Evolutionary conservation across 352 stramenopile species (phyloP).

Genomic region (Globisporangium recalcitrans): DNA sequence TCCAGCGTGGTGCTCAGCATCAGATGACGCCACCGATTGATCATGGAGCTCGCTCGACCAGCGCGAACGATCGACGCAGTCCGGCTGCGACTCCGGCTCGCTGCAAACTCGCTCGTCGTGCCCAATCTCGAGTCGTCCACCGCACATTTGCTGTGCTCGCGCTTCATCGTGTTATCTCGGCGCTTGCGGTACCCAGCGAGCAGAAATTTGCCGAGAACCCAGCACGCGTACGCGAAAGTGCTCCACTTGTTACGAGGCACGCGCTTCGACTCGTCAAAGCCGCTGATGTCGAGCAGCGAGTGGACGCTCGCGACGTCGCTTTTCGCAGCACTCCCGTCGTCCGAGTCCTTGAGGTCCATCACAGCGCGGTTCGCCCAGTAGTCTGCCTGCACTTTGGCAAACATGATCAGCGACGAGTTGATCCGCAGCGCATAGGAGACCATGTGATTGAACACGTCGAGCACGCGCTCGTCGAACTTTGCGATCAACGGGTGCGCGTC

Average conservation of each 20-base stretch:
- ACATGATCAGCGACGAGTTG: constrained; percentile 79
- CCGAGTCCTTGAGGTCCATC: constrained; percentile 21
- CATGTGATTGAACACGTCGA: constrained; percentile 56
- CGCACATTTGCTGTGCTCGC: constrained; percentile 7
- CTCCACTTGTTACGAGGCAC: constrained; percentile 71
- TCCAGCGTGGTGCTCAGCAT: constrained; percentile 31
- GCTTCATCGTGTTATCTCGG: constrained; percentile 5
- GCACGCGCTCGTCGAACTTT: constrained; percentile 55
- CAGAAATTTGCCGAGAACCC: constrained; percentile 54
- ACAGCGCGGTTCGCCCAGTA: constrained; percentile 63
- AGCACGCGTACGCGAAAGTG: constrained; percentile 67
- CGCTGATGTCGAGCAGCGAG: constrained; percentile 53
- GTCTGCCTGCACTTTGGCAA: constrained; percentile 73
- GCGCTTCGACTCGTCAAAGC: constrained; percentile 61
- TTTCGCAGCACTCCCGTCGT: constrained; percentile 33
- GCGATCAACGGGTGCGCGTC: constrained; percentile 41
- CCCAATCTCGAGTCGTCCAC: constrained; percentile 11
- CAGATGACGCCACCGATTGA: constrained; percentile 58
- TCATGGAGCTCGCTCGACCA: constrained; percentile 41
- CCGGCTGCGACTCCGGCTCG: constrained; percentile 27
- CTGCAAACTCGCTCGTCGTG: constrained; percentile 8
- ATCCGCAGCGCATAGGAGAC: constrained; percentile 54
- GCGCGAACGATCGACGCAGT: constrained; percentile 37
- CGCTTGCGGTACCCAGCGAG: constrained; percentile 25
- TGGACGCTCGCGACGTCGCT: constrained; percentile 62